Conservation (phyloP, 139 green algal species). For the Limnomonas spitsbergensis region DNA sequence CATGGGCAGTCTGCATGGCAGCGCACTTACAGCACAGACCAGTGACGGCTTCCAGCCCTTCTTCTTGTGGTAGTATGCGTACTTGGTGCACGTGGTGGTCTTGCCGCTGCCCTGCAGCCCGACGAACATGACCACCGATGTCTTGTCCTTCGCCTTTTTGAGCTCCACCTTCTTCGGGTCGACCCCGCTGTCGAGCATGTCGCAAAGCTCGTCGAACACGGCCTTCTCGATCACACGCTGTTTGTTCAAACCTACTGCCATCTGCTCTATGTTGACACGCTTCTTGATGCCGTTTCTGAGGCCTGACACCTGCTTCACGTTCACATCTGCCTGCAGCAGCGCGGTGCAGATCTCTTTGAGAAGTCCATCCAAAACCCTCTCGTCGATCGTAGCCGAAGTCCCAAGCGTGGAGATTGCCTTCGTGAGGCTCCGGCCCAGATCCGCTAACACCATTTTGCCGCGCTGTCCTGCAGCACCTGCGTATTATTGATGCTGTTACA, state of each 20-base stretch:
- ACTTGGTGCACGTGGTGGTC: slow-evolving; percentile 98
- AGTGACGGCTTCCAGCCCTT: slow-evolving; percentile 96
- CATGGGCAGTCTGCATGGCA: too few species aligned
- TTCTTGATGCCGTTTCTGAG: slow-evolving; percentile 82
- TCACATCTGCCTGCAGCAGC: slow-evolving; percentile 88
- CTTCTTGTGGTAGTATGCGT: slow-evolving; percentile 90
- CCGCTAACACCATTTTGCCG: slow-evolving; percentile 97
- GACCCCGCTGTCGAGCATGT: slow-evolving; percentile 73
- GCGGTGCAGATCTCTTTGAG: slow-evolving; percentile 94
- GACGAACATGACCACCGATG: slow-evolving; percentile 95
- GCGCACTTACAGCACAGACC: slow-evolving; percentile 85
- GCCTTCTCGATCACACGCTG: slow-evolving; percentile 90
- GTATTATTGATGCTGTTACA: too few species aligned
- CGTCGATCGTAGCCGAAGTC: slow-evolving; percentile 79
- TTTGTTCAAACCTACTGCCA: slow-evolving; percentile 91
- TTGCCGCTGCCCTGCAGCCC: slow-evolving; percentile 89
- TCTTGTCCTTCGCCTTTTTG: slow-evolving; percentile 80
- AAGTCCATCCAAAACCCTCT: slow-evolving; percentile 83
- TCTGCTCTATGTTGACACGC: slow-evolving; percentile 80
- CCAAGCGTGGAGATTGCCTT: slow-evolving; percentile 76
- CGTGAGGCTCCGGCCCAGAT: slow-evolving; percentile 83
- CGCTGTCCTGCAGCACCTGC: too few species aligned
- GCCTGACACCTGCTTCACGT: slow-evolving; percentile 64
- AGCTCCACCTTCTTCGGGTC: slow-evolving; percentile 63
- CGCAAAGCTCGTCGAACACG: slow-evolving; percentile 87